Evolutionary conservation across 257 asterid genomes (phyloP), one percentile per base, ranked within the genome.

Genomic region (Ilex asprella): DNA sequence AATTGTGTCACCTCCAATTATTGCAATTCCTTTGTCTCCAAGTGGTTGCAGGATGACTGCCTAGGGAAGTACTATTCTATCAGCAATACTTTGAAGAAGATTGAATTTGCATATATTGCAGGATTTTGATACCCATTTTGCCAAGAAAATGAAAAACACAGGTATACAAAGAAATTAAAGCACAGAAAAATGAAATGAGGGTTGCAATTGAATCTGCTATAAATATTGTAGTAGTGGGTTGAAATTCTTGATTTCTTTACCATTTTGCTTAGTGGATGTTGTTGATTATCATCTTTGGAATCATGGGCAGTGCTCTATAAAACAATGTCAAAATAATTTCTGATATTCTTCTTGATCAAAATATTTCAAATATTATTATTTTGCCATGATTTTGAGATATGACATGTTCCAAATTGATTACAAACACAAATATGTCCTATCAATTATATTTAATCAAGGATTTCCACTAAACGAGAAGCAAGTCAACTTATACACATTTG

Each of bases 31-130:
- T 67, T 79, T 79, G 47, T 84, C 87, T 61, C 91, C 97, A 59
- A 92, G 81, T 27, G 97, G 99, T 72, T 89, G 99, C 88, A 92
- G 76, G 71, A 92, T 92, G 60, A 85, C 97, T 14, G 99, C 95
- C 97, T 91, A 66, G 70, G 56, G 56, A 67, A 35, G 55, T 21
- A 56, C 53, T 8, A 39, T 41, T 51, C 41, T 41, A 65, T 51
- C 31, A 67, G 35, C 56, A 73, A 32, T 70, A 59, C 60, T 35
- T 64, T 52, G 57, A 44, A 2, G 39, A 55, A 69, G 51, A 43
- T 61, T 14, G 16, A 7, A 30, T 46, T 27, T 3, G 6, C 43
- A 31, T 21, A 54, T 27, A 16, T 43, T 21, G 50, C 27, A 46
- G 51, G 61, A 67, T 13, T 39, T 44, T 41, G 13, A 10, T 55